Conservation (phyloP, 495 filamentous ascomycete genomes). For the Mycothermus thermophilus region DNA sequence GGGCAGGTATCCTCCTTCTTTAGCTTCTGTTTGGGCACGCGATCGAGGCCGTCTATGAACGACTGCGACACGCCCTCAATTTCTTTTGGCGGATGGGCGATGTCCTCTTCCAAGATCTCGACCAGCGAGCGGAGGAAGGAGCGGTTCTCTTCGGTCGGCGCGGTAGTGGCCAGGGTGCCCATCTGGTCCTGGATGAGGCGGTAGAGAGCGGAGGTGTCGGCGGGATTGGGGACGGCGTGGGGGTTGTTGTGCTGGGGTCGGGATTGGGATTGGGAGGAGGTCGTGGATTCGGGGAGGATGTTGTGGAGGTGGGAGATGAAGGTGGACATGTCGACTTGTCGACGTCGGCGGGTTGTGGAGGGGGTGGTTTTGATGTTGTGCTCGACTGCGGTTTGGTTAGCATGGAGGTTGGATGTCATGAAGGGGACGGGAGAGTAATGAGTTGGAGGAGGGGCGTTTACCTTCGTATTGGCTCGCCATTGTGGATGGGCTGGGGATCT, state of each 20-base stretch:
- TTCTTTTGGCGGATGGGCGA: constrained; percentile 50
- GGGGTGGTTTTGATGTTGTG: constrained; percentile 50
- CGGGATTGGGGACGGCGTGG: constrained; percentile 56
- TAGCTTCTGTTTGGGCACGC: constrained; percentile 56
- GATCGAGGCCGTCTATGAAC: constrained; percentile 69
- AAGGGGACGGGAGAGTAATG: constrained; percentile 1
- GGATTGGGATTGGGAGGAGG: constrained; percentile 18
- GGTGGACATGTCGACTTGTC: constrained; percentile 71
- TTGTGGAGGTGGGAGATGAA: constrained; percentile 70
- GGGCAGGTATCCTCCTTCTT: constrained; percentile 59
- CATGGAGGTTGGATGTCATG: neutral
- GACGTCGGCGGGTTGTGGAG: constrained; percentile 30
- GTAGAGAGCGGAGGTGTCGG: constrained; percentile 52
- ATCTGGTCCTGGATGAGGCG: constrained; percentile 39
- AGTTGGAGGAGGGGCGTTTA: constrained; percentile 7
- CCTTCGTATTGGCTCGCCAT: constrained; percentile 38
- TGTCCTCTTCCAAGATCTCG: constrained; percentile 43
- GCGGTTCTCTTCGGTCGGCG: constrained; percentile 49
- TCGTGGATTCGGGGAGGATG: constrained; percentile 34
- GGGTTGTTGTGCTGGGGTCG: constrained; percentile 40
- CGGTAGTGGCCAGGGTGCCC: constrained; percentile 23
- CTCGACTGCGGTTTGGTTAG: constrained; percentile 47
- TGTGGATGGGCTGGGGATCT: no score
- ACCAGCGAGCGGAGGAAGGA: constrained; percentile 48
- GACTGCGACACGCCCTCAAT: constrained; percentile 66